Base-by-base conservation (phyloP, 2,329 filamentous ascomycete species). In the Calycina herbarum region DNA sequence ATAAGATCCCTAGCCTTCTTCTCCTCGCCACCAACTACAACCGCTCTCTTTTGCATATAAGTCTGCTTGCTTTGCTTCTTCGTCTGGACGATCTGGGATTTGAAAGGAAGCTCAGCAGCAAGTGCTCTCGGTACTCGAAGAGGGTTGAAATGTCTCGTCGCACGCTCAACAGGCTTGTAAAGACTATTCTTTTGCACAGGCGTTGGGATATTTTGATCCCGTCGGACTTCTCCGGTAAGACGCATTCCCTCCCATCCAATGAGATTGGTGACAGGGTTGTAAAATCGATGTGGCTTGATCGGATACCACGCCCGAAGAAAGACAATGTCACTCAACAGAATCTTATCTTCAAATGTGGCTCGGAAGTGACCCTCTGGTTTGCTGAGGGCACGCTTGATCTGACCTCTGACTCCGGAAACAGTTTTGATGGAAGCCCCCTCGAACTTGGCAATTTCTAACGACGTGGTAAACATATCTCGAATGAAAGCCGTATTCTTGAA, bases 401-500 rank as follows among this genome's bases (percentile, higher is more conserved):
- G 95, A 68, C 95, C 95, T 54, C 95, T 87, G 67, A 99, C 89
- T 62, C 96, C 96, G 0, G 94, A 97, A 29, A 99, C 96, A 0
- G 96, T 99, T 76, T 94, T 93, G 80, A 99, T 94, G 64, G 92
- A 89, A 10, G 95, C 95, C 65, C 95, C 95, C 81, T 99, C 95
- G 75, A 99, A 99, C 77, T 98, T 99, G 74, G 95, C 94, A 70
- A 99, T 95, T 77, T 99, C 95, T 54, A 99, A 88, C 0, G 93
- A 85, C 0, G 90, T 89, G 76, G 87, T 93, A 84, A 99, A 99
- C 95, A 99, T 99, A 80, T 96, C 93, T 78, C 95, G 96, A 81
- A 99, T 93, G 77, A 99, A 99, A 48, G 95, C 94, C 0, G 95
- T 99, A 82, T 99, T 99, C 80, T 97, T 97, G 87, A 96, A 98